A percentile compares a stretch with the other conserved stretches of the same genome.
phyloP scores from a whole-genome alignment of 495 filamentous ascomycete genomes.

The Oidiodendron maius region DNA sequence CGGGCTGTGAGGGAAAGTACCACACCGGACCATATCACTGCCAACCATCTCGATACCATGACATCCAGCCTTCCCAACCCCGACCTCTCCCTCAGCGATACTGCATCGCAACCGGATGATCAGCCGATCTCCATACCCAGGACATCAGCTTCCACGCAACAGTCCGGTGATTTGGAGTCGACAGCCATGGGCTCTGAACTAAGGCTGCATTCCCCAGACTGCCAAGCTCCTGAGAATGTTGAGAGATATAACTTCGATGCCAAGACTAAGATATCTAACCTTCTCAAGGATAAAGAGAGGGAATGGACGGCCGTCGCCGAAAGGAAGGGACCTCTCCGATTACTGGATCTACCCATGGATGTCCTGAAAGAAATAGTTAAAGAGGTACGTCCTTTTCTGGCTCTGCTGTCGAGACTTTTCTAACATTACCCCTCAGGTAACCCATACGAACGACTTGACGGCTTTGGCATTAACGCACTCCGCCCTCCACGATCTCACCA shows the following conservation, averaged over 20 bases:
- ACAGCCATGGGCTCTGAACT: background rate
- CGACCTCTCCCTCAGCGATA: slow-evolving; percentile 17
- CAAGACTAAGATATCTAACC: slow-evolving; percentile 22
- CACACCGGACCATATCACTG: slow-evolving; percentile 7
- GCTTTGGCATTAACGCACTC: slow-evolving; percentile 80
- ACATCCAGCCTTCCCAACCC: slow-evolving; percentile 12
- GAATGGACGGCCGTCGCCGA: slow-evolving; percentile 33
- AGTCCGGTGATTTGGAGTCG: slow-evolving; percentile 12
- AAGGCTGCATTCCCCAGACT: slow-evolving; percentile 5
- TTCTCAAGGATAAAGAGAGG: slow-evolving; percentile 34
- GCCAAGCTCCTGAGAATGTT: slow-evolving; percentile 7
- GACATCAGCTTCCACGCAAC: slow-evolving; percentile 15
- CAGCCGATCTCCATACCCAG: slow-evolving; percentile 13
- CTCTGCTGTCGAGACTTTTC: background rate
- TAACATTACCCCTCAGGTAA: slow-evolving; percentile 50
- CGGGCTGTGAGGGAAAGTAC: slow-evolving; percentile 16
- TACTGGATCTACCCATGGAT: slow-evolving; percentile 84
- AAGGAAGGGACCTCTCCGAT: slow-evolving; percentile 39
- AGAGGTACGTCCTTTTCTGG: slow-evolving; percentile 51
- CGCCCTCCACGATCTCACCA: slow-evolving; percentile 71
- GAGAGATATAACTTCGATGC: slow-evolving; percentile 7
- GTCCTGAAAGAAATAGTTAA: slow-evolving; percentile 83
- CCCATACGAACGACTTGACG: slow-evolving; percentile 81
- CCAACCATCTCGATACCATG: slow-evolving; percentile 9
- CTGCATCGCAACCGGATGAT: slow-evolving; percentile 19